Conservation (phyloP, 129 eudicot genomes). For the Rutidosis leptorrhynchoides region DNA sequence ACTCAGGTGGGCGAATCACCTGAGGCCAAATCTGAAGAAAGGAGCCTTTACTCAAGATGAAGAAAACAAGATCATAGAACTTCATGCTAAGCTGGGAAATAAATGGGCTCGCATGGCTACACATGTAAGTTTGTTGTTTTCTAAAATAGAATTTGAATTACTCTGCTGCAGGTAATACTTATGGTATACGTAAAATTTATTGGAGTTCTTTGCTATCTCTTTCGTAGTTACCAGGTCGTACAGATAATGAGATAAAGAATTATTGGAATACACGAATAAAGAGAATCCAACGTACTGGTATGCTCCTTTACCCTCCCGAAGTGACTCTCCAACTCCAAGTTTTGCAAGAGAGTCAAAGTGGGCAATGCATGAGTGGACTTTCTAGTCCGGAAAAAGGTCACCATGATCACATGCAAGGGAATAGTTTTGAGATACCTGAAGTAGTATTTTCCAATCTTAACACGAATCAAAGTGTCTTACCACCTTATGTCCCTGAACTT, state of each 20-base stretch:
- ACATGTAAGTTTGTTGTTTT: slow-evolving; percentile 40
- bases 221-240: slow-evolving; percentile 80
- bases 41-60: slow-evolving; percentile 74
- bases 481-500: no score
- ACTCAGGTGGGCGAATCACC: slow-evolving; percentile 89
- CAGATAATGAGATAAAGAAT: slow-evolving; percentile 89
- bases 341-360: no score
- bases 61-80: slow-evolving; percentile 60
- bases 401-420: no score
- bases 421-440: no score
- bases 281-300: slow-evolving; percentile 61
- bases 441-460: no score
- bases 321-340: no score
- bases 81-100: slow-evolving; percentile 81
- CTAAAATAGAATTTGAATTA: background rate
- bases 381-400: no score
- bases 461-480: no score
- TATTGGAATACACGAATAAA: slow-evolving; percentile 87
- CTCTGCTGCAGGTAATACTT: no score
- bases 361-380: no score
- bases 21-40: slow-evolving; percentile 73
- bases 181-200: background rate
- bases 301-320: slow-evolving; percentile 86
- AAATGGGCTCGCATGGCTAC: slow-evolving; percentile 98
- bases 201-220: background rate